Conservation (phyloP, 768 basidiomycete genomes). For the Boletus rubroflammeus region DNA sequence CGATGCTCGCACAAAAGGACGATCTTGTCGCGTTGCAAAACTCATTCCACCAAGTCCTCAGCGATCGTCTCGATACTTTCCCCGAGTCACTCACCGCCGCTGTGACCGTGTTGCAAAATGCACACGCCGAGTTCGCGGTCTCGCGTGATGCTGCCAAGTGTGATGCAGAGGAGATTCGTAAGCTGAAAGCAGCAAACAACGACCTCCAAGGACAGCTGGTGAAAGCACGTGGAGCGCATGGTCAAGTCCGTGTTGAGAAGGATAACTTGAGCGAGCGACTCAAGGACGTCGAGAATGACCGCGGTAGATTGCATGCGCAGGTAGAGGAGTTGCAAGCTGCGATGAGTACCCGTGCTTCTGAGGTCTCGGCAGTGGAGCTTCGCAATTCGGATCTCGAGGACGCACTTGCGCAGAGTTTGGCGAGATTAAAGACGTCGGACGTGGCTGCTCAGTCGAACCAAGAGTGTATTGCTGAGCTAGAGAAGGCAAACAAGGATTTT, state of each 20-base stretch:
- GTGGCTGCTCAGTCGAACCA: conserved; percentile 57
- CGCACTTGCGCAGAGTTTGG: conserved; percentile 68
- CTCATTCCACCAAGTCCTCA: conserved; percentile 48
- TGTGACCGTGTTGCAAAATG: conserved; percentile 52
- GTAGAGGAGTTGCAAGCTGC: conserved; percentile 51
- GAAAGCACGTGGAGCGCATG: conserved; percentile 74
- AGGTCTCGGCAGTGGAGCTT: conserved; percentile 45
- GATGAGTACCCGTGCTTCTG: conserved; percentile 41
- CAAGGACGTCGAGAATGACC: conserved; percentile 55
- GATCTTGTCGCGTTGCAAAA: conserved; percentile 50
- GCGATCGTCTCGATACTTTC: conserved; percentile 52
- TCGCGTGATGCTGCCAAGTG: conserved; percentile 55
- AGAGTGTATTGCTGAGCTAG: conserved; percentile 58
- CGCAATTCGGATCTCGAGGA: conserved; percentile 63
- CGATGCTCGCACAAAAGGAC: conserved; percentile 43
- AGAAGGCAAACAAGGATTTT: conserved; percentile 56
- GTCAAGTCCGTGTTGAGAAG: conserved; percentile 80
- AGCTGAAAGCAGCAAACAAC: conserved; percentile 47
- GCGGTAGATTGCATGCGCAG: conserved; percentile 55
- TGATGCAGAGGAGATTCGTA: conserved; percentile 69
- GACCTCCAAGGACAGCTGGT: conserved; percentile 71
- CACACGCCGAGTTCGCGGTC: conserved; percentile 58
- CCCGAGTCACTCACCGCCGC: conserved; percentile 57
- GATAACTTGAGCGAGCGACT: conserved; percentile 66
- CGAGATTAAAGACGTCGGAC: conserved; percentile 70